phyloP scores from a whole-genome alignment of 192 early-diverging fungal genomes.

The Umbelopsis ramanniana region DNA sequence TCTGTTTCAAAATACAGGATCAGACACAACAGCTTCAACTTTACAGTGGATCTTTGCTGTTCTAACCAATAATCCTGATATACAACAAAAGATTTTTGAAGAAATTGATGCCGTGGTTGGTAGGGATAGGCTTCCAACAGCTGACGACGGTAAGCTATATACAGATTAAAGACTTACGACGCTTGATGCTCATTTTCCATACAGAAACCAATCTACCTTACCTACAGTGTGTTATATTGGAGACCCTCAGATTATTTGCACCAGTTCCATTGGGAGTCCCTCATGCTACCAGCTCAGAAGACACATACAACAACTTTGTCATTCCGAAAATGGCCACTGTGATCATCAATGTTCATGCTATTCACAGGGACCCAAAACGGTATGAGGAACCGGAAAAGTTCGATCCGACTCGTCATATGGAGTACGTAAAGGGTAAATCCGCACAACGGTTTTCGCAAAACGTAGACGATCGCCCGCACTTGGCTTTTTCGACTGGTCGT shows the following conservation, averaged over 20 bases:
- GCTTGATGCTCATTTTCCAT: not conserved
- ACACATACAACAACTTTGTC: conserved; percentile 46
- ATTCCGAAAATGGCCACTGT: conserved; percentile 57
- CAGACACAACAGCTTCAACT: conserved; percentile 39
- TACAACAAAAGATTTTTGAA: conserved; percentile 37
- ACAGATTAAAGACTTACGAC: not conserved
- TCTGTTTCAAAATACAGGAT: conserved; percentile 27
- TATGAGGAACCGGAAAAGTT: conserved; percentile 55
- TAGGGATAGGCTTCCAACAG: conserved; percentile 25
- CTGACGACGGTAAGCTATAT: conserved; percentile 32
- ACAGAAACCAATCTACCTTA: conserved; percentile 34
- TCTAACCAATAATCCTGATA: conserved; percentile 33
- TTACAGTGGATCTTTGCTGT: conserved; percentile 40
- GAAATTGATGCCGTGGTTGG: conserved; percentile 38
- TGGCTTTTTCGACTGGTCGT: conserved; percentile 41
- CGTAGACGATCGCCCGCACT: conserved; percentile 32
- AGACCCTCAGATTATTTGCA: conserved; percentile 35
- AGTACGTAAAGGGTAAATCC: conserved; percentile 8
- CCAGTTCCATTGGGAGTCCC: conserved; percentile 40
- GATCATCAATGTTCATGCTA: conserved; percentile 57
- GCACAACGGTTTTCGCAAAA: not conserved
- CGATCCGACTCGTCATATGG: conserved; percentile 51
- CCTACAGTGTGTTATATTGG: conserved; percentile 42
- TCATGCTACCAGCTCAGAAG: conserved; percentile 37
- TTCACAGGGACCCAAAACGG: conserved; percentile 46